Evolutionary conservation across 163 green algal genomes (phyloP), one percentile per base, ranked within the genome.

Genomic region (Scenedesmus sp.): DNA sequence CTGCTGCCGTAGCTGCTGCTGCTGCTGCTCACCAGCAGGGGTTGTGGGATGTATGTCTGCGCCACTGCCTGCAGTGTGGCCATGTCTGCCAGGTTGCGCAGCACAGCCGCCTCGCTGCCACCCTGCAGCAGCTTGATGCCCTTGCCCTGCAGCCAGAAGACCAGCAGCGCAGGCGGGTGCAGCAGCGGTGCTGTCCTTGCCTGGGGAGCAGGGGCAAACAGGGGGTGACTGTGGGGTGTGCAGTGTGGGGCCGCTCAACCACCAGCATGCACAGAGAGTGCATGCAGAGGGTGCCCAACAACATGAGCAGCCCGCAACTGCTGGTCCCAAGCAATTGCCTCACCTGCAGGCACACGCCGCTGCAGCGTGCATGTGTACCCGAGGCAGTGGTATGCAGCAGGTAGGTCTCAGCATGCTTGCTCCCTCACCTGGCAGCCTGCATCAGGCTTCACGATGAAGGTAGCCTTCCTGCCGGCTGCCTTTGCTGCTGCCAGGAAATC

Each of bases 401-500:
- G 20, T 24, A 65, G 9, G 53, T 13, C 16, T 24, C 35, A 81
- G 6, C 16, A 22, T 30, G 65, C 20, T 30, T 3, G 42, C 6
- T 22, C 6, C 15, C 85, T 49, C 44, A 94, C 92, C 92, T 95
- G 93, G 86, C 96, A 98, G 0, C 96, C 96, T 5, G 94, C 94
- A 84, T 97, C 95, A 16, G 96, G 96, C 93, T 98, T 98, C 22
- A 97, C 81, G 79, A 98, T 98, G 91, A 94, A 97, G 7, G 95
- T 95, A 46, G 94, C 94, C 83, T 94, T 95, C 93, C 96, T 96
- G 61, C 91, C 91, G 33, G 84, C 80, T 6, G 93, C 87, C 37
- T 93, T 93, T 3, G 95, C 83, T 46, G 95, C 95, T 20, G 91
- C 89, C 51, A 96, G 61, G 43, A 98, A 92, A 22, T 93, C 93